Evolutionary conservation across 2,329 filamentous ascomycete genomes (phyloP).

Genomic region (Pestalotiopsis sp.): DNA sequence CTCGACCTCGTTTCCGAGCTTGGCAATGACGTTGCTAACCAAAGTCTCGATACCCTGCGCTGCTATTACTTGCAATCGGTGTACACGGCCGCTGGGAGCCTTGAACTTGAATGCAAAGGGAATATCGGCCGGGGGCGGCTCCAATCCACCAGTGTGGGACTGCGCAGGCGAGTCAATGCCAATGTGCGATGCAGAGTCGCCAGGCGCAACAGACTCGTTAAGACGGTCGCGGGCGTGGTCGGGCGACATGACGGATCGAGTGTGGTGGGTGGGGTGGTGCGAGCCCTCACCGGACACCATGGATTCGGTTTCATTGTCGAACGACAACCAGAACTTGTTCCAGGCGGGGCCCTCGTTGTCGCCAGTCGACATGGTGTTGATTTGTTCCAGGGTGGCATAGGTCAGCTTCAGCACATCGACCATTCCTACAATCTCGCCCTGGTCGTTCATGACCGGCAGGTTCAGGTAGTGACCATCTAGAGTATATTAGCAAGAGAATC

Average conservation of each 20-base stretch:
- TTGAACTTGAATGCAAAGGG: slow-evolving; percentile 99
- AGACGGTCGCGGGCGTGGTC: slow-evolving; percentile 70
- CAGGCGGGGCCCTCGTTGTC: slow-evolving; percentile 95
- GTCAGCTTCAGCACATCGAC: slow-evolving; percentile 98
- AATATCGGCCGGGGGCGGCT: slow-evolving; percentile 66
- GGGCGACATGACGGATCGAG: slow-evolving; percentile 80
- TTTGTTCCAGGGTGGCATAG: slow-evolving; percentile 95
- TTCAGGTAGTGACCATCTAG: slow-evolving; percentile 97
- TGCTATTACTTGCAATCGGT: slow-evolving; percentile 83
- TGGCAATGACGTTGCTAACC: slow-evolving; percentile 74
- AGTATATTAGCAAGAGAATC: neutral
- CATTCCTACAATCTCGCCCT: slow-evolving; percentile 98
- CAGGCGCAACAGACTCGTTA: slow-evolving; percentile 82
- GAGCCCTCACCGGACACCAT: slow-evolving; percentile 91
- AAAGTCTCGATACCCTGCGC: slow-evolving; percentile 80
- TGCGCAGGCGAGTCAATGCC: slow-evolving; percentile 77
- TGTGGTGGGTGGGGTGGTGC: slow-evolving; percentile 66
- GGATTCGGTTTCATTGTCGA: slow-evolving; percentile 93
- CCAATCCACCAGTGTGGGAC: slow-evolving; percentile 55
- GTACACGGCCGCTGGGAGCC: slow-evolving; percentile 90
- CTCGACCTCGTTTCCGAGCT: slow-evolving; percentile 83
- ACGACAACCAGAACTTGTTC: slow-evolving; percentile 99
- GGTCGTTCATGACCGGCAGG: slow-evolving; percentile 96
- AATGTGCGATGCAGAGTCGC: slow-evolving; percentile 92
- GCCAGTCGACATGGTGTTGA: slow-evolving; percentile 88